Evolutionary conservation across 129 eudicot species (phyloP).

Genomic region (Centaurea solstitialis): DNA sequence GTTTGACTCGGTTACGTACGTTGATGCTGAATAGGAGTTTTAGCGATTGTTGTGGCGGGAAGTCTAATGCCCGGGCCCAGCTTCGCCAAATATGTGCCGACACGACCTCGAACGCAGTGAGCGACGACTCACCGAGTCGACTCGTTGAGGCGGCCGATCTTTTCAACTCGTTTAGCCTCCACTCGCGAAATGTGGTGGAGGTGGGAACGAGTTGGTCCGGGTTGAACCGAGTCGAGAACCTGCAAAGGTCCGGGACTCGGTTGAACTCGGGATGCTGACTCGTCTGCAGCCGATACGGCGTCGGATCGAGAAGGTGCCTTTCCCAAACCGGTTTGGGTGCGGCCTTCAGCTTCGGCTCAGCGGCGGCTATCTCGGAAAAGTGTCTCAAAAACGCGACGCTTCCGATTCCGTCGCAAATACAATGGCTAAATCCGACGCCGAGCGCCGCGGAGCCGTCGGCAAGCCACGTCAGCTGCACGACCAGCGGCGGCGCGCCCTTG

Average conservation of each 20-base stretch:
- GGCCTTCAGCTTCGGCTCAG: no score
- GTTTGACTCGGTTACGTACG: constrained; percentile 62
- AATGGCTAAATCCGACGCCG: constrained; percentile 63
- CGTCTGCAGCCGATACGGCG: neutral
- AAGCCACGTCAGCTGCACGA: constrained; percentile 90
- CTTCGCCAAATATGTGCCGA: constrained; percentile 79
- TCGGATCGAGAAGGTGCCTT: constrained; percentile 53
- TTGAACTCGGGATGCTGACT: constrained; percentile 68
- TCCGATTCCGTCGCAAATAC: constrained; percentile 76
- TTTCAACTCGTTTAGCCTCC: constrained; percentile 41
- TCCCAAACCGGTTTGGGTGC: constrained; percentile 54
- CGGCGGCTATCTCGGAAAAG: constrained; percentile 49
- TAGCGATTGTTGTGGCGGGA: constrained; percentile 58
- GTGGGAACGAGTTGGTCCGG: constrained; percentile 59
- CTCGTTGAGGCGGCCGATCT: constrained; percentile 22
- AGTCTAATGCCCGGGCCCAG: constrained; percentile 62
- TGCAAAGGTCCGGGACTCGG: constrained; percentile 51
- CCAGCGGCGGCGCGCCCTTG: constrained; percentile 63
- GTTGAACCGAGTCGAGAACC: constrained; percentile 40
- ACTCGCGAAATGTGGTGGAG: constrained; percentile 41
- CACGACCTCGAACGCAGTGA: constrained; percentile 65
- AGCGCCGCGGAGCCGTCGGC: constrained; percentile 57
- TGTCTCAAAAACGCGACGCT: constrained; percentile 54
- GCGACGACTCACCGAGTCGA: constrained; percentile 30
- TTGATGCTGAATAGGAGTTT: constrained; percentile 64